Conservation (phyloP, 1,139 yeast species). For the Casaregolazyma suthepensis region DNA sequence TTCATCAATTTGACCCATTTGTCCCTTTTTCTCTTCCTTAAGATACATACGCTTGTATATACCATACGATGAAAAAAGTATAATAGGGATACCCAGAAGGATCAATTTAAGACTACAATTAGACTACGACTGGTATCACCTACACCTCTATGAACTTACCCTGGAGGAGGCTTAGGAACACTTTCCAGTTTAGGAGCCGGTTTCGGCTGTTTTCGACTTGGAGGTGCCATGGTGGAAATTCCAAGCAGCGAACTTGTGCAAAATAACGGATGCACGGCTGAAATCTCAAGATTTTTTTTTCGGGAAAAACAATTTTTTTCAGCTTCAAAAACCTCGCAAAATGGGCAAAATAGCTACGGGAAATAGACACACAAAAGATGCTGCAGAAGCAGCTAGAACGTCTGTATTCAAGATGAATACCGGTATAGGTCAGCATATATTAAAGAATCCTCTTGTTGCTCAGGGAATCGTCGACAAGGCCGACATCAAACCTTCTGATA, state of each 20-base stretch:
- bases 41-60: constrained; percentile 35
- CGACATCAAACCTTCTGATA: constrained; percentile 82
- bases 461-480: constrained; percentile 98
- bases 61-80: constrained; percentile 36
- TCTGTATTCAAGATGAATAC: constrained; percentile 95
- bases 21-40: constrained; percentile 43
- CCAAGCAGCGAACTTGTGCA: neutral
- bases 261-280: constrained; percentile 3
- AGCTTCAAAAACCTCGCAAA: neutral
- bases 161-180: constrained; percentile 1
- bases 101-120: constrained; percentile 33
- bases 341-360: constrained; percentile 24
- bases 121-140: neutral
- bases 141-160: constrained; percentile 2
- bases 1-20: constrained; percentile 43
- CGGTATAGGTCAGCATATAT: constrained; percentile 92
- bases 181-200: neutral
- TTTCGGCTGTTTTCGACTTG: neutral
- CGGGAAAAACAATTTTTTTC: neutral
- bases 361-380: constrained; percentile 13
- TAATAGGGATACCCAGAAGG: constrained; percentile 38
- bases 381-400: constrained; percentile 24
- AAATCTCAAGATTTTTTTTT: neutral
- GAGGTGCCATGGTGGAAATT: neutral
- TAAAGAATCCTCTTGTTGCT: constrained; percentile 93